Conservation (phyloP, 805 yeast species). For the Wickerhamiella sergipiensis region DNA sequence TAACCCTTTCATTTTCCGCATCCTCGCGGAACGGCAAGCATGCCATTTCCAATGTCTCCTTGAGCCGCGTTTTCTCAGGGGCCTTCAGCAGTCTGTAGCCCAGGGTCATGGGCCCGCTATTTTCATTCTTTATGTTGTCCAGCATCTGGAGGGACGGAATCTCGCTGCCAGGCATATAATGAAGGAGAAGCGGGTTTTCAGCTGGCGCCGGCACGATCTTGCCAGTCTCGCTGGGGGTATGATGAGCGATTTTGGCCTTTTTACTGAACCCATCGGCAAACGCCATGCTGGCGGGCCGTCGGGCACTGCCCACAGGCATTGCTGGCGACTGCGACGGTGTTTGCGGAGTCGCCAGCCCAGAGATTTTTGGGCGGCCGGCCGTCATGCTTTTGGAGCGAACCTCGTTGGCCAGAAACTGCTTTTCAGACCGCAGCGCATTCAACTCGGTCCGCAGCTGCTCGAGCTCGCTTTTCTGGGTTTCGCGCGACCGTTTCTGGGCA, state of each 20-base stretch:
- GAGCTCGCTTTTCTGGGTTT: conserved; percentile 26
- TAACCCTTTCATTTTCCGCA: too few species aligned
- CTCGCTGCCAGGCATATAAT: background rate
- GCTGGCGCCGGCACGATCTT: background rate
- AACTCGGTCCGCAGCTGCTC: conserved; percentile 30
- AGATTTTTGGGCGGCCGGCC: background rate
- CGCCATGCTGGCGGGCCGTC: conserved; percentile 6
- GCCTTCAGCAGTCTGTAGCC: background rate
- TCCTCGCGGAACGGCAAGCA: background rate
- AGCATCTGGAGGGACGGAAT: background rate
- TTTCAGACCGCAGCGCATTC: conserved; percentile 38
- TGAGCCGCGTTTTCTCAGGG: background rate
- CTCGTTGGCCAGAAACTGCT: conserved; percentile 32
- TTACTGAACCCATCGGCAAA: conserved; percentile 23
- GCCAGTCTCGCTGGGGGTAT: background rate
- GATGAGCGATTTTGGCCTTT: background rate
- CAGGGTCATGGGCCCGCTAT: background rate
- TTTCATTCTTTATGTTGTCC: background rate
- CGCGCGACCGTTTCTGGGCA: conserved; percentile 13
- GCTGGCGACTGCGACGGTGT: background rate
- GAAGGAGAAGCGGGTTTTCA: background rate
- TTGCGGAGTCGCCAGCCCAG: background rate
- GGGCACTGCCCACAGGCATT: conserved; percentile 4
- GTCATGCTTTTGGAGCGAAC: background rate
- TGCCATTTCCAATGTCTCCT: background rate